phyloP scores from a whole-genome alignment of 2,329 filamentous ascomycete genomes.

The Hypoxylon sp. region DNA sequence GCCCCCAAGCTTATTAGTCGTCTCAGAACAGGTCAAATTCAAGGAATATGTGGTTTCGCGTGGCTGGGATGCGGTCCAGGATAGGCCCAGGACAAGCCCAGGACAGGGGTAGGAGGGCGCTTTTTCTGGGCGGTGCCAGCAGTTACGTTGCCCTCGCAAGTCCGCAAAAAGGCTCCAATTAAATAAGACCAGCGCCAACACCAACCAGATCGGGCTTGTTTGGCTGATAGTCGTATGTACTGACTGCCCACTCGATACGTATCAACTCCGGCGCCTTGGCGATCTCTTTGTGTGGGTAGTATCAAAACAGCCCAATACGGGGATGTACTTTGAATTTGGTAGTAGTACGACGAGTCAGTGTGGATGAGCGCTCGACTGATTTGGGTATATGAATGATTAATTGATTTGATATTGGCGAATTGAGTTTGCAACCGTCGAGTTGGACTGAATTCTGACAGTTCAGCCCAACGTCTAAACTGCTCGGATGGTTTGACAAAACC shows the following conservation, averaged over 20 bases:
- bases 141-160: slow-evolving; percentile 38
- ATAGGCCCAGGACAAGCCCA: neutral
- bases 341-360: slow-evolving; percentile 29
- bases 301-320: slow-evolving; percentile 26
- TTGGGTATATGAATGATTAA: slow-evolving; percentile 16
- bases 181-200: slow-evolving; percentile 25
- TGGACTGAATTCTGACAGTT: slow-evolving; percentile 2
- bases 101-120: slow-evolving; percentile 28
- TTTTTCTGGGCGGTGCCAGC: slow-evolving; percentile 25
- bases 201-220: slow-evolving; percentile 20
- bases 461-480: slow-evolving; percentile 1
- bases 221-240: slow-evolving; percentile 24
- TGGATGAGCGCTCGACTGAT: slow-evolving; percentile 13
- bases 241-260: slow-evolving; percentile 21
- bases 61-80: slow-evolving; percentile 41
- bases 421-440: slow-evolving; percentile 24
- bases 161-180: slow-evolving; percentile 25
- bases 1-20: slow-evolving; percentile 39
- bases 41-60: slow-evolving; percentile 44
- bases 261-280: slow-evolving; percentile 37
- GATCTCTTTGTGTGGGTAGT: slow-evolving; percentile 31
- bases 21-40: slow-evolving; percentile 44
- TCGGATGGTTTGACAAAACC: slow-evolving; percentile 21
- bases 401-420: slow-evolving; percentile 25
- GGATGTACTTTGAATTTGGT: slow-evolving; percentile 23